Conservation (phyloP, 2,329 filamentous ascomycete species). For the Hypoxylon sp. region DNA sequence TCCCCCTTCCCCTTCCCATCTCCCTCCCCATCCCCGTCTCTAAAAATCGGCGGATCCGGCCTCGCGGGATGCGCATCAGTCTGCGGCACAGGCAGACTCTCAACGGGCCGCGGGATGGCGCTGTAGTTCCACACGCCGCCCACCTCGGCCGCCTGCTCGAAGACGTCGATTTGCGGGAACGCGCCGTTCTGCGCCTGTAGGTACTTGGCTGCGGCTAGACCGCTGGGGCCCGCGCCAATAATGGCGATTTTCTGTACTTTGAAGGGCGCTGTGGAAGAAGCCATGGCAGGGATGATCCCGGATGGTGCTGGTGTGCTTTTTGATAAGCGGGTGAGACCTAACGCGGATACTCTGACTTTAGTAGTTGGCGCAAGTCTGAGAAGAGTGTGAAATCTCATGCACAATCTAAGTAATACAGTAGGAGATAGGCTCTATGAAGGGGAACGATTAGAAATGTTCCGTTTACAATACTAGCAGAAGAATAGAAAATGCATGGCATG, state of each 20-base stretch:
- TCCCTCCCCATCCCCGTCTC: constrained; percentile 38
- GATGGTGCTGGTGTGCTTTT: neutral
- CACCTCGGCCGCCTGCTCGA: constrained; percentile 82
- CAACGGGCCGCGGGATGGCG: constrained; percentile 60
- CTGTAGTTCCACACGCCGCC: constrained; percentile 93
- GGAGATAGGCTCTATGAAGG: neutral
- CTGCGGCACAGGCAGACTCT: constrained; percentile 71
- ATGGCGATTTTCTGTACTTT: constrained; percentile 77
- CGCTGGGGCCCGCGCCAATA: constrained; percentile 86
- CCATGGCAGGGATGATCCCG: constrained; percentile 38
- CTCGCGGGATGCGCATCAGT: constrained; percentile 46
- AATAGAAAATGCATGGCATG: constrained; percentile 20
- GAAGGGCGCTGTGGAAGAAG: constrained; percentile 54
- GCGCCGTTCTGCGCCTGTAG: constrained; percentile 73
- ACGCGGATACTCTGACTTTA: neutral
- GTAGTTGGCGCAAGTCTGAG: neutral
- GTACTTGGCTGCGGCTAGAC: constrained; percentile 85
- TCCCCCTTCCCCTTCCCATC: constrained; percentile 32
- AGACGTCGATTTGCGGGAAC: constrained; percentile 81
- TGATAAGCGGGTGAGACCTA: neutral
- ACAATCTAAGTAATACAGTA: neutral
- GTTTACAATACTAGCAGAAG: constrained; percentile 3
- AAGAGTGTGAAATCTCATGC: constrained; percentile 27
- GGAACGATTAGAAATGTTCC: neutral
- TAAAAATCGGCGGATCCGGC: constrained; percentile 74